Conservation (phyloP, 768 basidiomycete genomes). For the Rubroboletus pulcherrimus region DNA sequence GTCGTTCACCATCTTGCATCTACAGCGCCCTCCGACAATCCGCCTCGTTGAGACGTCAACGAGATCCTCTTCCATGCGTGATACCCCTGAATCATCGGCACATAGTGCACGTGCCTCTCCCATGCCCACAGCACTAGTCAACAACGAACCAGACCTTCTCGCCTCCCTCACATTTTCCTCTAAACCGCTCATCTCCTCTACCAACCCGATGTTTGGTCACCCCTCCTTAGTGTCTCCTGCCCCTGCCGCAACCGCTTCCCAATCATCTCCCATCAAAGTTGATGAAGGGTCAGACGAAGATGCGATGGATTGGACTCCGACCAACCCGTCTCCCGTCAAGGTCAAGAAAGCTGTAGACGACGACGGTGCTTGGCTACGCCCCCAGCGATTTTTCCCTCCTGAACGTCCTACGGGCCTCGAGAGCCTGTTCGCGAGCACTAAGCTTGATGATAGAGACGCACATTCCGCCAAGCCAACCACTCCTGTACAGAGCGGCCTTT, state of each 20-base stretch:
- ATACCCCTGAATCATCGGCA: conserved; percentile 37
- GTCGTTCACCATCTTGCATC: conserved; percentile 53
- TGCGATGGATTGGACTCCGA: conserved; percentile 72
- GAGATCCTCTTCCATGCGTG: conserved; percentile 33
- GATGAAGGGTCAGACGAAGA: conserved; percentile 34
- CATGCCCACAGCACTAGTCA: conserved; percentile 20
- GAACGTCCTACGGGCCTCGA: conserved; percentile 78
- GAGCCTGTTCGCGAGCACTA: conserved; percentile 59
- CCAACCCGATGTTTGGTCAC: conserved; percentile 64
- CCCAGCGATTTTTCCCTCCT: conserved; percentile 73
- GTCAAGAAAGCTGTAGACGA: conserved; percentile 22
- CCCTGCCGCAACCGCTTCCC: conserved; percentile 25
- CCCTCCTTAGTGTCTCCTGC: conserved; percentile 48
- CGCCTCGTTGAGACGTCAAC: conserved; percentile 61
- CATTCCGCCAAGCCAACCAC: neutral
- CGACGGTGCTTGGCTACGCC: conserved; percentile 54
- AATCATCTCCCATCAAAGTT: conserved; percentile 23
- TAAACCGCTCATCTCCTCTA: conserved; percentile 48
- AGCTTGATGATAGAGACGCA: conserved; percentile 43
- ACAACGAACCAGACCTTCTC: conserved; percentile 54
- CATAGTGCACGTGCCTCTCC: conserved; percentile 25
- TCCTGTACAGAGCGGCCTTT: neutral
- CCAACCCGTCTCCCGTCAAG: conserved; percentile 31
- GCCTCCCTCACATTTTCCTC: conserved; percentile 63
- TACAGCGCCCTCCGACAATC: conserved; percentile 68